Base-by-base conservation (phyloP, 106 monocot genomes). In the Allium cepa region DNA sequence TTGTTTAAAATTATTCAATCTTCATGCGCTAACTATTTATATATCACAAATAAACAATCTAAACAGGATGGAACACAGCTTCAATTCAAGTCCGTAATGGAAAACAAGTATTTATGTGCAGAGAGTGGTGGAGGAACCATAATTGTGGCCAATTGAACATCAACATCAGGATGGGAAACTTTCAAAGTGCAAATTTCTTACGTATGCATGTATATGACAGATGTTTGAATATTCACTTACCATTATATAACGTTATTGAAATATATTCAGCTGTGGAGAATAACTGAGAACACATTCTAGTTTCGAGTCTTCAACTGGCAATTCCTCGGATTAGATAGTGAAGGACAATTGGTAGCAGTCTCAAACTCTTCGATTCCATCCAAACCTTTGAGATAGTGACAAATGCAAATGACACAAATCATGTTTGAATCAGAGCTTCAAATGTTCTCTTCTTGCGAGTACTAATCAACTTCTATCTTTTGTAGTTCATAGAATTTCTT, bases 241-340 rank as follows among this genome's bases (percentile, higher is more conserved):
- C 22, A 22, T 22, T 22, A 22, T 22, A 22, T 22, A 22, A 22
- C 1, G 22, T 22, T 22, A 0, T 22, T 22, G 22, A 22, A 22
- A 22, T 22, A 22, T 22, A 22, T 22, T 22, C 22, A 49, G 46
- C 49, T 93, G 62, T 93, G 85, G 86, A 83, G 93, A 75, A 73
- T 93, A 64, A 79, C 93, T 50, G 81, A 81, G 1, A 68, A 62
- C 1, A 59, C 74, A 36, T 93, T 81, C 78, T 83, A 93, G 60
- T 83, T 93, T 60, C 80, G 93, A 26, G 75, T 75, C n/a, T n/a
- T 78, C 59, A 74, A 71, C 60, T 83, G 89, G 59, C 83, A 89
- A 52, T 93, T 93, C 78, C 70, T 93, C 56, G 77, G 83, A 76
- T 71, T 77, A 59, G 72, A 16, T 22, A 63, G 59, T 73, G 77